Conservation (phyloP, 2,329 filamentous ascomycete species). For the Aspergillus floridensis region DNA sequence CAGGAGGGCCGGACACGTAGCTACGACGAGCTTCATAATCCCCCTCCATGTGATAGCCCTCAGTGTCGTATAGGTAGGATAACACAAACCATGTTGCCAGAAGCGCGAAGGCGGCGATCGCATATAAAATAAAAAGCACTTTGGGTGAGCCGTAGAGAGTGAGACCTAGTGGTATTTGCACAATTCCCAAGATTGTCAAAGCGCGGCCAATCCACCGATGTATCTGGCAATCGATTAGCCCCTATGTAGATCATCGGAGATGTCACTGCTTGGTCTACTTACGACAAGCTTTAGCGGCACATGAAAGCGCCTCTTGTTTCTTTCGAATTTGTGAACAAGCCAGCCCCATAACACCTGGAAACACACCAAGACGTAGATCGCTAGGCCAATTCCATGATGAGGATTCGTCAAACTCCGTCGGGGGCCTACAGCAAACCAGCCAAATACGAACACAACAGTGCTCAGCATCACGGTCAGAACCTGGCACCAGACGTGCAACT, state of each 20-base stretch:
- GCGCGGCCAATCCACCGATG: constrained; percentile 85
- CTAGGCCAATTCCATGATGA: constrained; percentile 65
- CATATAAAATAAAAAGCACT: constrained; percentile 79
- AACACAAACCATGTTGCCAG: constrained; percentile 76
- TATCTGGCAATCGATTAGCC: constrained; percentile 56
- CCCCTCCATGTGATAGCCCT: constrained; percentile 49
- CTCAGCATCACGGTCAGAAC: constrained; percentile 58
- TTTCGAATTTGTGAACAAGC: constrained; percentile 54
- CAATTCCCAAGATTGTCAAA: constrained; percentile 76
- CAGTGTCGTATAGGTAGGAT: constrained; percentile 63
- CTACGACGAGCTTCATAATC: constrained; percentile 60
- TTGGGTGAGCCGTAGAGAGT: constrained; percentile 90
- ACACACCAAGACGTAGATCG: constrained; percentile 60
- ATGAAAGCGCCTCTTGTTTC: constrained; percentile 52
- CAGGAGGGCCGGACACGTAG: constrained; percentile 50
- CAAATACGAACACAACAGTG: constrained; percentile 62
- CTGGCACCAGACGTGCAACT: constrained; percentile 63
- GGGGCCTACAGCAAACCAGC: constrained; percentile 63
- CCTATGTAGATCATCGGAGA: neutral
- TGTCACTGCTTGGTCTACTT: constrained; percentile 23
- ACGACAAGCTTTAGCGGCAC: constrained; percentile 60
- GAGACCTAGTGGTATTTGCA: constrained; percentile 83
- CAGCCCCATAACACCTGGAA: constrained; percentile 59
- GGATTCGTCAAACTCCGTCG: constrained; percentile 61
- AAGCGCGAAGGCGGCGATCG: constrained; percentile 72